Base-by-base conservation (phyloP, 768 basidiomycete species). In the Gymnopilus dilepis region DNA sequence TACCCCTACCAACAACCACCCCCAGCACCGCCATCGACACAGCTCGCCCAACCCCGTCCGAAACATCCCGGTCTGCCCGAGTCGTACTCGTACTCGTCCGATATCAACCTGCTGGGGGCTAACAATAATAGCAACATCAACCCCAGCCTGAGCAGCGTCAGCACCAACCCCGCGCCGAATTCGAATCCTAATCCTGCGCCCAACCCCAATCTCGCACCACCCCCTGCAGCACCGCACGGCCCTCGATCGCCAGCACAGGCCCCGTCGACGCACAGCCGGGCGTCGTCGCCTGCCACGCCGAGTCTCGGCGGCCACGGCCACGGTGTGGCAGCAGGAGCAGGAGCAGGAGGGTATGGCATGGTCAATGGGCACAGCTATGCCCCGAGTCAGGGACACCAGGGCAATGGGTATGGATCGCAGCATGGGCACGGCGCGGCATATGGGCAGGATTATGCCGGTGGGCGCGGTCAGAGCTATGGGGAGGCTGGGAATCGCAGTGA, bases 191-290 rank as follows among this genome's bases (percentile, higher is more conserved):
- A 37, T 37, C 34, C 34, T 37, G 11, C 15, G 9, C 34, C 34
- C 15, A 40, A 40, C 9, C 52, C 52, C 9, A 67, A 62, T 26
- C 81, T 91, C 22, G 87, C 84, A 0, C 87, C 90, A 2, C 91
- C 90, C 2, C 88, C 86, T 19, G 78, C 82, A 12, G 86, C 84
- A 2, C 90, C 91, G 1, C 82, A 88, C 55, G 91, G 91, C 0
- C 91, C 92, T 30, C 89, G 90, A 22, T 84, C 80, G 1, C 90
- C 87, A 1, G 79, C 78, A 9, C 84, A 80, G 50, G 41, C 72
- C 0, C 66, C 74, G 40, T 67, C 74, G 33, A 62, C 76, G 7
- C 78, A 81, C 7, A 89, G 91, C 12, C 82, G 89, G 26, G 87
- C 90, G 19, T 90, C 93, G 12, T 92, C 91, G 8, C 91, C 89